Evolutionary conservation across 805 yeast species (phyloP).

Genomic region (Lachancea quebecensis): DNA sequence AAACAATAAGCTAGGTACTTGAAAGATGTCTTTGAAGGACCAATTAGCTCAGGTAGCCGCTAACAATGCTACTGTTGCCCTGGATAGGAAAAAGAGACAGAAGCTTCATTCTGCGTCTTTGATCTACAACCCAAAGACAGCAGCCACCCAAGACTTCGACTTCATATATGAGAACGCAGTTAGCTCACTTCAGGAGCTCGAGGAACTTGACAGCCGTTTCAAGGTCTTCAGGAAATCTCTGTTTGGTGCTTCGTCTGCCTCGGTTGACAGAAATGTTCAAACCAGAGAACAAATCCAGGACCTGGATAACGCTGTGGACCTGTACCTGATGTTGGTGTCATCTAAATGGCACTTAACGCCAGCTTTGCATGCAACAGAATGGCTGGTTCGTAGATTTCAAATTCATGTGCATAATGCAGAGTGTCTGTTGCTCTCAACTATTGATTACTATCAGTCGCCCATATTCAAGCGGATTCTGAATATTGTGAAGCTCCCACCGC

Average conservation of each 20-base stretch:
- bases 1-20: neutral
- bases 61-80: conserved; percentile 61
- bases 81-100: conserved; percentile 81
- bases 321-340: conserved; percentile 65
- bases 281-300: conserved; percentile 68
- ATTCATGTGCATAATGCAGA: conserved; percentile 79
- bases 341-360: conserved; percentile 73
- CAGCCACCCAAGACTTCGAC: conserved; percentile 93
- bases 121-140: conserved; percentile 76
- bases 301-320: conserved; percentile 66
- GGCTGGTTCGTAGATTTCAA: conserved; percentile 90
- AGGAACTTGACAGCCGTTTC: conserved; percentile 69
- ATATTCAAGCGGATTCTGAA: conserved; percentile 71
- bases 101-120: conserved; percentile 85
- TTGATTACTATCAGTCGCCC: conserved; percentile 75
- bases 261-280: conserved; percentile 77
- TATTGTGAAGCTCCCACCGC: conserved; percentile 68
- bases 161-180: conserved; percentile 61
- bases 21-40: conserved; percentile 54
- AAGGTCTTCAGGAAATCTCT: conserved; percentile 59
- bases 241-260: conserved; percentile 75
- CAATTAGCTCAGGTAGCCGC: conserved; percentile 70
- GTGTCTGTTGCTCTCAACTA: conserved; percentile 54
- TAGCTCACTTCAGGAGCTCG: conserved; percentile 71
- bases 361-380: conserved; percentile 78